Evolutionary conservation across 2,329 filamentous ascomycete species (phyloP), one percentile per base, ranked within the genome.

Genomic region (Fusarium stilboides): DNA sequence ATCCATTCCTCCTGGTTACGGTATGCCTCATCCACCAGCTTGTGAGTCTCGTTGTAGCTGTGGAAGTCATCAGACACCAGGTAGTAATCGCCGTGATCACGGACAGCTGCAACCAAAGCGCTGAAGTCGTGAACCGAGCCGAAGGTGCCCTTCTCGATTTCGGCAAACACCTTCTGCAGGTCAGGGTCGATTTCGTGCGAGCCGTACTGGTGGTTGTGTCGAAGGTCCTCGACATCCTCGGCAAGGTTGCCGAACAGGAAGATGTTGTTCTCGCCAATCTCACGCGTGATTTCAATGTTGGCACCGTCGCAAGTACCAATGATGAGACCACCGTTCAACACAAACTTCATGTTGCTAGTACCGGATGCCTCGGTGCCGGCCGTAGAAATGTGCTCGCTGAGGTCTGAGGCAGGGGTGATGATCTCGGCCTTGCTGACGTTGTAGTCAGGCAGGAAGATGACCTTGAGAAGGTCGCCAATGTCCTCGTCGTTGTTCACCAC

Each of bases 311-410:
- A 98, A 20, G 96, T 99, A 74, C 96, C 96, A 74, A 99, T 99
- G 76, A 99, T 97, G 65, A 99, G 85, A 69, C 96, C 96, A 69
- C 96, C 96, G 76, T 98, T 99, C 76, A 99, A 87, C 15, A 98
- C 96, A 80, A 99, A 99, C 82, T 99, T 99, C 96, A 99, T 99
- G 88, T 99, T 99, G 77, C 93, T 97, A 14, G 94, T 97, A 68
- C 95, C 95, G 69, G 88, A 90, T 20, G 89, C 89, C 86, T 99
- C 96, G 2, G 96, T 99, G 50, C 96, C 96, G 37, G 96, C 96
- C 24, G 96, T 99, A 4, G 96, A 98, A 77, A 99, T 99, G 80
- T 99, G 96, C 84, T 99, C 96, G 81, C 94, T 97, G 76, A 99
- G 91, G 75, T 99, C 96, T 20, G 94, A 97, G 14, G 96, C 96